Conservation (phyloP, 306 rosid genomes). For the Quillaja saponaria region DNA sequence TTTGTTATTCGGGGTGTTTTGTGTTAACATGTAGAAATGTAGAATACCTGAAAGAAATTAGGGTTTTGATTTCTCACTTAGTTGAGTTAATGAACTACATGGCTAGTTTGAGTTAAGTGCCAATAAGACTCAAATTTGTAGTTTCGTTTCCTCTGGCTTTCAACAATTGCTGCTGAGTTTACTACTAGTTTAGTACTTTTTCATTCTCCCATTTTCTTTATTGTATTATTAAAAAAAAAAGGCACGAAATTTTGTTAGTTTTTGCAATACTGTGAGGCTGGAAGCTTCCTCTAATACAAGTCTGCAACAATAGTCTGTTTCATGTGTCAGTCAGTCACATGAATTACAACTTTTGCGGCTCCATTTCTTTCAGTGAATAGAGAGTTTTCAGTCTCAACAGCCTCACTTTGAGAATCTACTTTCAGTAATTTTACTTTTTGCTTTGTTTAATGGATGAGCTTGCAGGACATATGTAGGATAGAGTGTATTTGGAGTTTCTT, state of each 20-base stretch:
- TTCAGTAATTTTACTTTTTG: too few relatives aligned
- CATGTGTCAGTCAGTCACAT: not conserved
- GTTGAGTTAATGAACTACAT: conserved; percentile 18
- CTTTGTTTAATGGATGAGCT: too few relatives aligned
- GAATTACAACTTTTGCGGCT: not conserved
- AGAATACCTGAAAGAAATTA: conserved; percentile 23
- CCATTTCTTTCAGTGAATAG: too few relatives aligned
- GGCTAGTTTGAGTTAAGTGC: conserved; percentile 8
- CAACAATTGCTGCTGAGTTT: conserved; percentile 1
- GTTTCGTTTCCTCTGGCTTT: conserved; percentile 1
- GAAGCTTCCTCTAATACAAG: not conserved
- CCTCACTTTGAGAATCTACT: too few relatives aligned
- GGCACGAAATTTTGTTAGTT: not conserved
- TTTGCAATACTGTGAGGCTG: conserved; percentile 8
- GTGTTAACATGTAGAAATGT: not conserved
- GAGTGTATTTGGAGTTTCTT: too few relatives aligned
- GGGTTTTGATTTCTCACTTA: conserved; percentile 26
- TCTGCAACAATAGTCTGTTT: conserved; percentile 1
- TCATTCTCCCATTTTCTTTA: not conserved
- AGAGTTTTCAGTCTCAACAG: too few relatives aligned
- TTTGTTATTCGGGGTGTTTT: conserved; percentile 12
- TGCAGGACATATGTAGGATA: too few relatives aligned
- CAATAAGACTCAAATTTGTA: not conserved
- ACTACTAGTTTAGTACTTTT: not conserved
- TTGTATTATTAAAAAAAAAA: not conserved